Percentiles rank a stretch among this genome's conserved stretches.
Conservation (phyloP, 495 filamentous ascomycete species). For the Evansstolkia leycettana region DNA sequence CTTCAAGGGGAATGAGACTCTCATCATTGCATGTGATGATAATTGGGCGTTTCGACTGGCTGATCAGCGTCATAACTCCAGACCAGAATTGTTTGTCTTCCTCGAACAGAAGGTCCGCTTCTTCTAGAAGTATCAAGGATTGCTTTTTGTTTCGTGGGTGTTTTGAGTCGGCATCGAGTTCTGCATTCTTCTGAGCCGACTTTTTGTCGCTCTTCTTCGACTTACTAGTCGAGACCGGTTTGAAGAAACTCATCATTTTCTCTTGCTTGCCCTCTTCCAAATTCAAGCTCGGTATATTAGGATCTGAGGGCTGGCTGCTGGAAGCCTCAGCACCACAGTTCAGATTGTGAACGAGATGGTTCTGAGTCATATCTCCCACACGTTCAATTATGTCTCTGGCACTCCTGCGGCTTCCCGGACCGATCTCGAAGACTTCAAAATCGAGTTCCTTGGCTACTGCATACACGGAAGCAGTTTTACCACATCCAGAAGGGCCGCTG, state of each 20-base stretch:
- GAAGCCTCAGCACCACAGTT: constrained; percentile 15
- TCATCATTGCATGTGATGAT: constrained; percentile 95
- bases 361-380: constrained; percentile 92
- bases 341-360: constrained; percentile 68
- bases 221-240: constrained; percentile 22
- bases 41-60: constrained; percentile 78
- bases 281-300: constrained; percentile 6
- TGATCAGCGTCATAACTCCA: constrained; percentile 63
- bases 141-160: constrained; percentile 61
- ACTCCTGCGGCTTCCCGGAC: constrained; percentile 65
- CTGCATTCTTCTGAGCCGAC: constrained; percentile 7
- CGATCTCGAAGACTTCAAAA: constrained; percentile 94
- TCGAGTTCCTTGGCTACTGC: constrained; percentile 92
- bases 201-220: constrained; percentile 13
- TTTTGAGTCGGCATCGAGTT: constrained; percentile 32
- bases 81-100: constrained; percentile 94
- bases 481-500: constrained; percentile 82
- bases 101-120: constrained; percentile 86
- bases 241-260: constrained; percentile 75
- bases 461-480: constrained; percentile 87
- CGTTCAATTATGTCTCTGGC: constrained; percentile 85
- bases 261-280: constrained; percentile 55
- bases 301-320: constrained; percentile 4
- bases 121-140: constrained; percentile 88
- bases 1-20: constrained; percentile 53